Evolutionary conservation across 2,329 filamentous ascomycete genomes (phyloP).

Genomic region (Zymoseptoria tritici): DNA sequence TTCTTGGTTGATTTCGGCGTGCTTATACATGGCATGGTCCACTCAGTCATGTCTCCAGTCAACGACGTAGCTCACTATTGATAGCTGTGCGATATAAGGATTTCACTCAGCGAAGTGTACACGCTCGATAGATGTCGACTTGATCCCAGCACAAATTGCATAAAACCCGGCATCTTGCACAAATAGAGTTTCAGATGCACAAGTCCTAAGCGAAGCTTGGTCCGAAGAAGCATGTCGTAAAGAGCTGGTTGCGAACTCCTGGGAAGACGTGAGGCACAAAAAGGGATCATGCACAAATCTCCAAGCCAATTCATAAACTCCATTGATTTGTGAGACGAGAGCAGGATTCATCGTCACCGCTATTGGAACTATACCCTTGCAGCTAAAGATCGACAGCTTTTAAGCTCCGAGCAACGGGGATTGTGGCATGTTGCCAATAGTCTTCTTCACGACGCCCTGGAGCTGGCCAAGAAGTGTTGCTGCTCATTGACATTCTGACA

Average conservation of each 20-base stretch:
- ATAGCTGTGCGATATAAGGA: not conserved
- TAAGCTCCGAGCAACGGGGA: not conserved
- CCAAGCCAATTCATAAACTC: not conserved
- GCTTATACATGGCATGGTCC: not conserved
- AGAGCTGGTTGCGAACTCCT: not conserved
- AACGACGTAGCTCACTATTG: not conserved
- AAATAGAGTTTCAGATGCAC: not conserved
- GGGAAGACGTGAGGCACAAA: no score
- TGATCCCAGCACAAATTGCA: not conserved
- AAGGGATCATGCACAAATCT: not conserved
- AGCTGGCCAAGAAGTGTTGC: not conserved
- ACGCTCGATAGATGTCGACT: not conserved
- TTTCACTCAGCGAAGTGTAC: not conserved
- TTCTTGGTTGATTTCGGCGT: not conserved
- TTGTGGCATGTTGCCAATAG: not conserved
- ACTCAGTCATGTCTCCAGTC: not conserved
- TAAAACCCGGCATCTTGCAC: not conserved
- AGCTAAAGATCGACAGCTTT: not conserved
- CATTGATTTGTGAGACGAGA: not conserved
- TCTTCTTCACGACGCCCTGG: not conserved
- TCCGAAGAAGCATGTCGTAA: not conserved
- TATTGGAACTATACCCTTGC: not conserved
- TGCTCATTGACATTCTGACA: not conserved
- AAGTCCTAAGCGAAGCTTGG: not conserved
- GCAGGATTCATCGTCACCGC: not conserved